Evolutionary conservation across 306 rosid genomes (phyloP), one percentile per base, ranked within the genome.

Genomic region (Carpinus viminea): DNA sequence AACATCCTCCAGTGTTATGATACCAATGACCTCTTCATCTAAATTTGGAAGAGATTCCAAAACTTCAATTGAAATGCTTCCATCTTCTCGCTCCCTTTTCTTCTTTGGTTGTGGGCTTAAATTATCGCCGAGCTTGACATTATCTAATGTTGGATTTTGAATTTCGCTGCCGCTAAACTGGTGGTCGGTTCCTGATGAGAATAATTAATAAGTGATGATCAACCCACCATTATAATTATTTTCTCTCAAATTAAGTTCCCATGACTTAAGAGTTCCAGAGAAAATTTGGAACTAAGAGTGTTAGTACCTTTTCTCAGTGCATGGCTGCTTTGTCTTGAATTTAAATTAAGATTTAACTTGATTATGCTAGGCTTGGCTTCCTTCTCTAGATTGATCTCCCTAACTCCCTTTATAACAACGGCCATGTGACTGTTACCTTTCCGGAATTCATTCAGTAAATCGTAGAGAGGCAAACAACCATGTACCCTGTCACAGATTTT

Each of bases 371-470:
- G 81, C 3, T 81, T 51, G 24, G 73, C 82, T 7, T 26, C 73
- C 28, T 76, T 46, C 68, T 76, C 31, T 78, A 69, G 56, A 57
- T 1, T 41, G 6, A 12, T 76, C 76, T 7, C 66, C 43, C 60
- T 66, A 68, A 15, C 34, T 70, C 76, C 85, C 73, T 86, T 89
- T 70, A 92, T 77, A 31, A 93, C 98, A 76, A 86, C 81, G 57
- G 90, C 98, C 96, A 94, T 92, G 75, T 93, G 98, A 71, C 97
- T 90, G 56, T 90, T 90, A 61, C 98, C 94, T 74, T 78, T 79
- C 65, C 82, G 90, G 80, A 92, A 92, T 79, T 89, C 89, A 53
- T 85, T 92, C 78, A 94, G 57, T 76, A 94, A 85, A 56, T 88
- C 97, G 82, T 94, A 94, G 38, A 94, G 76, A 77, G 98, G 97